A percentile compares a stretch with the other conserved stretches of the same genome.
Evolutionary conservation across 2,329 filamentous ascomycete species (phyloP).

Genomic region (Diaporthe caulivora): DNA sequence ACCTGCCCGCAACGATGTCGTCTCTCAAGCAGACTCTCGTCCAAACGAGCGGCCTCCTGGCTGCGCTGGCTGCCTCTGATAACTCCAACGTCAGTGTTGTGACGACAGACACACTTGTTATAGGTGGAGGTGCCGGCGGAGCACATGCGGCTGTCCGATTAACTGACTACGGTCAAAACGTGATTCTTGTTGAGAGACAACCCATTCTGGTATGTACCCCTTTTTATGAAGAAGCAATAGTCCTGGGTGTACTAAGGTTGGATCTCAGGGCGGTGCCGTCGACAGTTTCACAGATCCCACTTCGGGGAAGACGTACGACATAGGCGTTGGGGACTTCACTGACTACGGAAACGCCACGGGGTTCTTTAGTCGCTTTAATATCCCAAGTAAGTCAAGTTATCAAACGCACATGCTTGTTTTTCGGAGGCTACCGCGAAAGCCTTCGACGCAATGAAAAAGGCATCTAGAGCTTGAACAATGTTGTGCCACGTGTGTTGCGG

Average conservation of each 20-base stretch:
- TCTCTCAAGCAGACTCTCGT: constrained; percentile 21
- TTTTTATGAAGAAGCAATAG: not conserved
- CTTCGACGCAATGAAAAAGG: too few relatives aligned
- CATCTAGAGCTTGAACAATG: not conserved
- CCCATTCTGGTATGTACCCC: not conserved
- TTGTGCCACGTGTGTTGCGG: not conserved
- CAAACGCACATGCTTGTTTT: not conserved
- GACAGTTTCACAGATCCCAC: constrained; percentile 27
- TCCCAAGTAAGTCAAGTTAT: not conserved
- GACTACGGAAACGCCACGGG: constrained; percentile 29
- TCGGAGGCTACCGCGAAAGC: too few relatives aligned
- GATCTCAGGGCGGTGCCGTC: constrained; percentile 6
- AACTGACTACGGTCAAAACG: constrained; percentile 25
- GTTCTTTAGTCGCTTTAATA: constrained; percentile 27
- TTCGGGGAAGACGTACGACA: not conserved
- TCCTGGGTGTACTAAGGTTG: not conserved
- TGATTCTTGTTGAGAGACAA: constrained; percentile 30
- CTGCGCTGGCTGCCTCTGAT: not conserved
- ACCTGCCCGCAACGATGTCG: not conserved
- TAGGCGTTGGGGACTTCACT: constrained; percentile 11
- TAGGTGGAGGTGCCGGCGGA: constrained; percentile 33
- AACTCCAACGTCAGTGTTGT: constrained; percentile 9
- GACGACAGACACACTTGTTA: constrained; percentile 18
- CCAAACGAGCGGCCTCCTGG: constrained; percentile 9
- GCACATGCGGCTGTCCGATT: constrained; percentile 32